A percentile compares a stretch with the other conserved stretches of the same genome.
Conservation (phyloP, 2,329 filamentous ascomycete species). For the Colletotrichum tabaci region DNA sequence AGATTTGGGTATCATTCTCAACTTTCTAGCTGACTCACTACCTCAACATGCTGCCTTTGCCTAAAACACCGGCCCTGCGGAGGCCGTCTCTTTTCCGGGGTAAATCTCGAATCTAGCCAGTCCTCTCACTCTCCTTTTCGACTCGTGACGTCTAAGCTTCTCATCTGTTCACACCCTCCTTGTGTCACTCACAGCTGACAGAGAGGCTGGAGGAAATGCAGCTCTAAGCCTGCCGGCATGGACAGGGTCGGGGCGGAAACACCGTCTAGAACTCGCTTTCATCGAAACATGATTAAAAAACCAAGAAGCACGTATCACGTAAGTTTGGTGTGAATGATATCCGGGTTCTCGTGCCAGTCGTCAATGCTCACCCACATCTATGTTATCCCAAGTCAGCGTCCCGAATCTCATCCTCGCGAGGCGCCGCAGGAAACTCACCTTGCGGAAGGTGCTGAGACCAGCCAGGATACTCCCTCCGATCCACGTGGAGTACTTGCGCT, state of each 20-base stretch:
- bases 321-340: conserved; percentile 99
- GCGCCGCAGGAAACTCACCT: conserved; percentile 69
- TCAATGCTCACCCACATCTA: conserved; percentile 99
- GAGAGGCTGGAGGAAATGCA: background rate
- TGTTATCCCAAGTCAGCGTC: conserved; percentile 4
- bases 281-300: conserved; percentile 12
- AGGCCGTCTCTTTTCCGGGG: background rate
- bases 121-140: background rate
- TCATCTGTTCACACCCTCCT: background rate
- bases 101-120: conserved; percentile 31
- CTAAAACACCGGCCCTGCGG: conserved; percentile 16
- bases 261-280: conserved; percentile 6
- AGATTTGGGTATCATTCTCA: conserved; percentile 58
- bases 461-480: conserved; percentile 98
- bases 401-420: background rate
- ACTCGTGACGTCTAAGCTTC: background rate
- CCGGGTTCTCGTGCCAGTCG: conserved; percentile 99
- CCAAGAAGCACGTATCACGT: conserved; percentile 67
- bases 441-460: conserved; percentile 96
- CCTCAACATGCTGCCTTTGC: conserved; percentile 36
- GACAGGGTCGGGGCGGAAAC: conserved; percentile 3
- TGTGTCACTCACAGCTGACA: background rate
- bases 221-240: conserved; percentile 18
- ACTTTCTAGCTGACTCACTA: conserved; percentile 44
- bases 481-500: conserved; percentile 99